Evolutionary conservation across 305 asterid genomes (phyloP).

Genomic region (Fraxinus baroniana): DNA sequence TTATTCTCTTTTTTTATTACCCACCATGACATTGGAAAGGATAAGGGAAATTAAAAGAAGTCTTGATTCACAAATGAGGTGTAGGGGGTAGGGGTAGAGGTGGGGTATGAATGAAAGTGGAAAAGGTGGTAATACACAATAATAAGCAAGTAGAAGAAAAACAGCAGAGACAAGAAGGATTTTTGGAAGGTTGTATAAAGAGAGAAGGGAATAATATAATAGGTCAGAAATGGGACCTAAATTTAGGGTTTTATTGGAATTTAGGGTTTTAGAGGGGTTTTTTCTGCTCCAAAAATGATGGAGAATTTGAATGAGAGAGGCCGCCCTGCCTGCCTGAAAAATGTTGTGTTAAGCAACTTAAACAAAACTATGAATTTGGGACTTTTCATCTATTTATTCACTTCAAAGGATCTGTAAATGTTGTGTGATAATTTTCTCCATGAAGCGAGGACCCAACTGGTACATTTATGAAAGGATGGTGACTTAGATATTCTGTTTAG

Average conservation of each 20-base stretch:
- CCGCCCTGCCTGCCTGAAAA: background rate
- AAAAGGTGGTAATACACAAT: background rate
- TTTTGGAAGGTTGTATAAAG: background rate
- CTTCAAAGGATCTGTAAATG: background rate
- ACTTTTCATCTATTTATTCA: background rate
- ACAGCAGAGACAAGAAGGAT: background rate
- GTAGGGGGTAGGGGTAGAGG: background rate
- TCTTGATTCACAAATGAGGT: background rate
- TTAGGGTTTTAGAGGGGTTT: background rate
- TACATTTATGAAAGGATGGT: background rate
- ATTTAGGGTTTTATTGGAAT: background rate
- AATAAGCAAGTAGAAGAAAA: background rate
- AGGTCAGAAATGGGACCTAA: background rate
- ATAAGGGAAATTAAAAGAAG: background rate
- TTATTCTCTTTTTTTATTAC: too few species aligned
- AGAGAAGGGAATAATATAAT: background rate
- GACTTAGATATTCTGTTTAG: background rate
- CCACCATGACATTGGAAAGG: background rate
- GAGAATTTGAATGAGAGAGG: background rate
- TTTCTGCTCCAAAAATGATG: background rate
- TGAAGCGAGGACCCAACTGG: background rate
- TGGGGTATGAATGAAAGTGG: constrained; percentile 14
- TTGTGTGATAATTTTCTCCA: background rate
- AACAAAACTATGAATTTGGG: background rate
- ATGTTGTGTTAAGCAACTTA: background rate